Evolutionary conservation across 108 stramenopile species (phyloP), one percentile per base, ranked within the genome.

Genomic region (Fistulifera pelliculosa): DNA sequence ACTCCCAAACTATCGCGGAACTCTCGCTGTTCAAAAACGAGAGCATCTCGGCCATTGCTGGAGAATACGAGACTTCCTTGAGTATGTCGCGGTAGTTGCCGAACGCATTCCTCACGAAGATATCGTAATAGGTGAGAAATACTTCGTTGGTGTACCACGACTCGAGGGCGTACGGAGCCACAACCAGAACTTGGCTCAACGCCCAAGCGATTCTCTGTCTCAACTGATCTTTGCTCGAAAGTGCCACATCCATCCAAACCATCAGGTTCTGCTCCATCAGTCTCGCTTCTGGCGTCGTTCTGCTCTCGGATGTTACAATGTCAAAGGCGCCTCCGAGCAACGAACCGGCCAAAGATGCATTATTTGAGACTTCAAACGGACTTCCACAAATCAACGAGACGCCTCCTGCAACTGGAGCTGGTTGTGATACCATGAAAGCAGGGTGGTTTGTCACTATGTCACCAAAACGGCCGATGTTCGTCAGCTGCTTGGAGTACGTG

Each of bases 61-160:
- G 70, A 26, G 44, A 58, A 55, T 62, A 75, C 19, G 74, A 42
- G 14, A 86, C 74, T 49, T 86, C 81, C 6, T 67, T 67, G 16
- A 86, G 52, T 0, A 82, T 55, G 51, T 82, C 71, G 19, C 68
- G 50, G 31, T 73, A 82, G 56, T 78, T 82, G 19, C 81, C 81
- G 58, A 86, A 86, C 4, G 80, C 80, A 58, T 86, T 61, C 44
- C 77, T 57, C 4, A 82, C 76, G 50, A 82, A 81, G 43, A 86
- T 86, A 47, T 86, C 85, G 67, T 86, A 82, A 45, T 75, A 86
- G 2, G 56, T 49, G 26, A 73, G 27, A 52, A 66, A 66, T 3
- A 54, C 23, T 49, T 70, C 72, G 21, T 35, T 35, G 68, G 38
- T 18, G 51, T 13, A 44, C 15, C 39, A 19, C 54, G 28, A 54